Conservation (phyloP, 2,329 filamentous ascomycete species). For the Mollisia scopiformis region DNA sequence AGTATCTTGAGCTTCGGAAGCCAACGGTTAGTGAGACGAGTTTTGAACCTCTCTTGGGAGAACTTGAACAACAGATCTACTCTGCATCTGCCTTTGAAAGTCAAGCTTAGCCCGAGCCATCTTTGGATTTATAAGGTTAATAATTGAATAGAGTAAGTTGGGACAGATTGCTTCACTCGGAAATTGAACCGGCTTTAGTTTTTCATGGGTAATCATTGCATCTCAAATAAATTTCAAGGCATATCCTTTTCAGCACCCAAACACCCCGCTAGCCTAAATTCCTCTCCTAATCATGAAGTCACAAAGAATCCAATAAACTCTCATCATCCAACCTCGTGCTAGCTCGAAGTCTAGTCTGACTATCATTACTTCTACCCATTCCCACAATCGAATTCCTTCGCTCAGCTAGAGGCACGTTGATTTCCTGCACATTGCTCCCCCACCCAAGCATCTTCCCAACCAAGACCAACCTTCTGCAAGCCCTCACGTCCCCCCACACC, state of each 20-base stretch:
- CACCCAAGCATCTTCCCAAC: not conserved
- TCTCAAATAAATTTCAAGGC: not conserved
- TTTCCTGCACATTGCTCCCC: not conserved
- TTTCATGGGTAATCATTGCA: too few species aligned
- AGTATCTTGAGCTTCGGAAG: too few species aligned
- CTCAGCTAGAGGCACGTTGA: not conserved
- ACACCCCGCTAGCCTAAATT: not conserved
- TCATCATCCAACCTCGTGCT: not conserved
- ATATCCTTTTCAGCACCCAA: not conserved
- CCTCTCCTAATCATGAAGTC: too few species aligned
- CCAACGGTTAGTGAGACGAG: too few species aligned
- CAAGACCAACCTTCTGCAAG: not conserved
- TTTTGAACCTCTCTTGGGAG: too few species aligned
- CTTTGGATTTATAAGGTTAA: too few species aligned
- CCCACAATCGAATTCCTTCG: not conserved
- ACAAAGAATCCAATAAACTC: not conserved
- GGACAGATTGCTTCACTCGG: too few species aligned
- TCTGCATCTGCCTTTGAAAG: too few species aligned
- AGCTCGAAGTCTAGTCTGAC: not conserved
- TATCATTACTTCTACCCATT: conserved; percentile 1
- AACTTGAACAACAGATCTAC: too few species aligned
- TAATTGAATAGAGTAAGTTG: too few species aligned
- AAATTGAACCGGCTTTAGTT: too few species aligned
- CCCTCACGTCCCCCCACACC: not conserved
- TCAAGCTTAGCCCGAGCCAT: too few species aligned